phyloP scores from a whole-genome alignment of 2,329 filamentous ascomycete genomes.

The Claviceps capensis region DNA sequence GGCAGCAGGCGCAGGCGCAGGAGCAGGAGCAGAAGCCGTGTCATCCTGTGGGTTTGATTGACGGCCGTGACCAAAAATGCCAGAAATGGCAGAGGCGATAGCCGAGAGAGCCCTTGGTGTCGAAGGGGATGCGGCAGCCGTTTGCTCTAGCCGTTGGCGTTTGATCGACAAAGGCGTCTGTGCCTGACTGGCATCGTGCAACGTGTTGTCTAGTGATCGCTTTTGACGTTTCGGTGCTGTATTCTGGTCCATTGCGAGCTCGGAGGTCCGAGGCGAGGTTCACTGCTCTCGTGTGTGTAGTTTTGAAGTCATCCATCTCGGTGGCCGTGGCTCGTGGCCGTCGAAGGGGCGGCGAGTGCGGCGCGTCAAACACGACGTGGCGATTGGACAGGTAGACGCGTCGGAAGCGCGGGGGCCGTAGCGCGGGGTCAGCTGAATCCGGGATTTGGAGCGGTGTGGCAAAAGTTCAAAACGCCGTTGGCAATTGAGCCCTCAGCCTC shows the following conservation, averaged over 20 bases:
- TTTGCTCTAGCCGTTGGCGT: slow-evolving; percentile 18
- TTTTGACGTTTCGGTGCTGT: slow-evolving; percentile 9
- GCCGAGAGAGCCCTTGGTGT: slow-evolving; percentile 18
- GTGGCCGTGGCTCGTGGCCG: not conserved
- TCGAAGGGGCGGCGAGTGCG: not conserved
- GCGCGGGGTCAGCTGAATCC: not conserved
- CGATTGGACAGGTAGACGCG: slow-evolving; percentile 2
- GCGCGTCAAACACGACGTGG: slow-evolving; percentile 1
- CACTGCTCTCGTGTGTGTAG: not conserved
- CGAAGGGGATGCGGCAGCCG: slow-evolving; percentile 12
- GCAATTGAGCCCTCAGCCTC: too few relatives aligned
- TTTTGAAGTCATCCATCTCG: not conserved
- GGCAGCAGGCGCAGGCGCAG: not conserved
- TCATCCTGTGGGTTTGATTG: slow-evolving; percentile 7
- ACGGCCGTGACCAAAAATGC: slow-evolving; percentile 13
- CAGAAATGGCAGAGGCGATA: slow-evolving; percentile 19
- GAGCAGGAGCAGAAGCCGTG: not conserved
- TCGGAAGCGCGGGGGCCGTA: not conserved
- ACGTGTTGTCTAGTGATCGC: slow-evolving; percentile 7
- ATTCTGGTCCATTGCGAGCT: slow-evolving; percentile 15
- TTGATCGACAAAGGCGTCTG: slow-evolving; percentile 18
- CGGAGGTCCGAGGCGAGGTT: not conserved
- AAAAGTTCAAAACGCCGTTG: too few relatives aligned
- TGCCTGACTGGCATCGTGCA: slow-evolving; percentile 11
- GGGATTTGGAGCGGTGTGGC: too few relatives aligned